Evolutionary conservation across 129 eudicot genomes (phyloP), one percentile per base, ranked within the genome.

Genomic region (Calendula officinalis): DNA sequence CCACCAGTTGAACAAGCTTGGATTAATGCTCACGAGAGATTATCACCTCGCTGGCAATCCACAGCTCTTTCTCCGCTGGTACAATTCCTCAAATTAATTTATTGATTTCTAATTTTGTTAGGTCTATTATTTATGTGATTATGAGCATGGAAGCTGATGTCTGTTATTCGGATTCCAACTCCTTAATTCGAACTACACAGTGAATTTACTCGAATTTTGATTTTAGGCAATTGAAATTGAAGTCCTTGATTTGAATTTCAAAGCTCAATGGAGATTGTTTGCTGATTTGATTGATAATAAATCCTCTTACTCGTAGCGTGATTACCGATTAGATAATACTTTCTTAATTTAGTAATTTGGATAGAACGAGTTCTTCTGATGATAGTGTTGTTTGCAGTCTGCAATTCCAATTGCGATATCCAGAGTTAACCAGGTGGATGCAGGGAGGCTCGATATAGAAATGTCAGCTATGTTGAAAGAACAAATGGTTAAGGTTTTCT

Each of bases 401-500:
- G 67, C 70, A 16, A 75, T 94, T 62, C 99, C 95, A 2, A 71
- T 94, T 59, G 77, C 84, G 15, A 88, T 88, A 72, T 94, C 99
- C 10, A 84, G 99, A 88, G 99, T 94, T 56, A 94, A 94, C 69
- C 99, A 94, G 77, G 78, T 94, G 48, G 99, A 94, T 82, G 99
- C 99, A 9, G 96, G 74, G 34, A 72, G 99, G 62, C 87, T 92
- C 58, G 99, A 92, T 48, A 73, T 92, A 37, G 99, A 92, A 80
- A 88, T 92, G 96, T 83, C 99, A 43, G 96, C 99, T 54, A 88
- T 92, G 99, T 68, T 92, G 56, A 92, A 92, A 76, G 99, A 92
- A 75, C 99, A 92, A 64, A 70, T 92, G 80, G 87, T 92, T 54
- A 88, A 88, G 61, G 89, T 91, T 16, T 91, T 91, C 37, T 82